Evolutionary conservation across 352 stramenopile species (phyloP).

Genomic region (Thraustochytrium striatum): DNA sequence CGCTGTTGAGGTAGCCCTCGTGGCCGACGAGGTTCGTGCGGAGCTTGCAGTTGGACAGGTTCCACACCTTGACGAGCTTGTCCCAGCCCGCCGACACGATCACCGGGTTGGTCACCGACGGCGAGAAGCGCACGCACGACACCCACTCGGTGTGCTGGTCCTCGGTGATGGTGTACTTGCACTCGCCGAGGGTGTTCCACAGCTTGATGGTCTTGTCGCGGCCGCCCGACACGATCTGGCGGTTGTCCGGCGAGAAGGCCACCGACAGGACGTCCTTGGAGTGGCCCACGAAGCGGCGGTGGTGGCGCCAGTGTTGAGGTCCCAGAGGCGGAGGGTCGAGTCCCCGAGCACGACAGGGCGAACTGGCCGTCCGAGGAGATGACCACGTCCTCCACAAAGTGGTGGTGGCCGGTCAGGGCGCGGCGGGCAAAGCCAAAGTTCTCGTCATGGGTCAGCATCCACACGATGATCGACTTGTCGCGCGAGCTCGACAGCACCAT

Average conservation of each 20-base stretch:
- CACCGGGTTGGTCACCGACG: conserved; percentile 78
- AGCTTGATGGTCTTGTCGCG: conserved; percentile 99
- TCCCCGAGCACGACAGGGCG: conserved; percentile 96
- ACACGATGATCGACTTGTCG: conserved; percentile 97
- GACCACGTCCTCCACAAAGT: conserved; percentile 99
- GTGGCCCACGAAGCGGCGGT: conserved; percentile 97
- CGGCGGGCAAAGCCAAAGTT: conserved; percentile 93
- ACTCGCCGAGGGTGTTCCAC: conserved; percentile 99
- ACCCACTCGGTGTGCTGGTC: conserved; percentile 99
- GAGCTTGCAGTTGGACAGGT: conserved; percentile 97
- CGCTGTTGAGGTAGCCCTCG: conserved; percentile 98
- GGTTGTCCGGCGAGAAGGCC: conserved; percentile 97
- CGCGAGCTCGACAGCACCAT: conserved; percentile 94
- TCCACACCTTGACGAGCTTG: conserved; percentile 99
- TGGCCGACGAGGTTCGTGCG: conserved; percentile 98
- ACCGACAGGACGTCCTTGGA: conserved; percentile 99
- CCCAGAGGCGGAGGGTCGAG: conserved; percentile 96
- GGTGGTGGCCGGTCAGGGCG: conserved; percentile 93
- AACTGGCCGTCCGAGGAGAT: conserved; percentile 99
- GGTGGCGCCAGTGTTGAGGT: conserved; percentile 97
- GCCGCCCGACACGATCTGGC: conserved; percentile 98
- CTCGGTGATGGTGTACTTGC: conserved; percentile 97
- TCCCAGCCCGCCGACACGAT: conserved; percentile 99
- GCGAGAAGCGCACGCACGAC: conserved; percentile 97
- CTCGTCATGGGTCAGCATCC: conserved; percentile 70